Base-by-base conservation (phyloP, 2,329 filamentous ascomycete genomes). In the Microdochium paspali region DNA sequence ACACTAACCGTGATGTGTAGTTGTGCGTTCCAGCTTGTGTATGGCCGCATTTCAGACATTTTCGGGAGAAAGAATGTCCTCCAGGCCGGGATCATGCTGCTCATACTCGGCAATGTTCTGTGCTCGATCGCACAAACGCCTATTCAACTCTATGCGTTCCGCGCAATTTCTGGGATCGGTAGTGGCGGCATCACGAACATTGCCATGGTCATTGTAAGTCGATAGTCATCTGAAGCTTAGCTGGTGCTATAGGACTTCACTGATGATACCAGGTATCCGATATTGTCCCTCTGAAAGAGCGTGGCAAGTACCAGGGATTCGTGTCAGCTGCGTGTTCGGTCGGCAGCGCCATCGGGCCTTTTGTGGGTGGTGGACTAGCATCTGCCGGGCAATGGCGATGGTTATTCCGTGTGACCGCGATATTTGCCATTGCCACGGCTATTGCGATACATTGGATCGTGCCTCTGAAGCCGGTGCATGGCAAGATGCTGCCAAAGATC, bases 51-150 rank as follows among this genome's bases (percentile, higher is more conserved):
- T 3, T 81, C 78, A 1, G 79, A 83, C 59, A 74, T 82, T 1
- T 72, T 82, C 45, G 78, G 79, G 18, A 71, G 80, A n/a, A 83
- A 83, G 58, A 67, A 71, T 7, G 69, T 84, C 7, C 76, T 78
- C 45, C 57, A 84, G 2, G 68, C 66, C 1, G 74, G 76, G 2
- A 61, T 82, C 7, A 65, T 66, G 0, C 60, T 81, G 12, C 63
- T 85, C 4, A 68, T 70, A 6, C 48, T 83, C 15, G 76, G 74
- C 2, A 79, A 82, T 56, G 59, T 85, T 44, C 64, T 81, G 1
- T 84, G 80, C 56, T 77, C 76, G 1, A 66, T 84, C 23, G 69
- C 77, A 0, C 66, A 70, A 31, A 79, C 71, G 49, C 69, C 74
- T 1, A 67, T 73, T 20, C 76, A 79, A 67, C 71, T 85, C 23